Base-by-base conservation (phyloP, 2,329 filamentous ascomycete genomes). In the Aureobasidium uvarum region DNA sequence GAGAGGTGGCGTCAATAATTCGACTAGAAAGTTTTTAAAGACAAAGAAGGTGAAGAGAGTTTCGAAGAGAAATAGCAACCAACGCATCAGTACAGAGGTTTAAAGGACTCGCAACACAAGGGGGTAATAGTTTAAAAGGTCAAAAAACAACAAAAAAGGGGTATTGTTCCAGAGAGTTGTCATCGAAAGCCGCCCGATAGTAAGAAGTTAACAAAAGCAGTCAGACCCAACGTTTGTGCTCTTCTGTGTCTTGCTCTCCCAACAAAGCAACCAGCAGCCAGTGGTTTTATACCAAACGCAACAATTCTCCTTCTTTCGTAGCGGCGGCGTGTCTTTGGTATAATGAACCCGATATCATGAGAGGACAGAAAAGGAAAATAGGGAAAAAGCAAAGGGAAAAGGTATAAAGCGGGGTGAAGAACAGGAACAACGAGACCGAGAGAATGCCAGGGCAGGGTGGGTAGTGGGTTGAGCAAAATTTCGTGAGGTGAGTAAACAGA, bases 131-230 rank as follows among this genome's bases (percentile, higher is more conserved):
- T 13, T 20, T n/a, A n/a, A 28, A 43, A 36, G 54, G 20, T 33
- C 38, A 13, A 41, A 50, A 51, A 25, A 41, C 18, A 41, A 20
- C n/a, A 51, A 60, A 46, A 60, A 51, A 18, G 59, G 45, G 59
- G 59, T 62, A 62, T 62, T 51, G 46, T 62, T 62, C 58, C 58
- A 50, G 58, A 50, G 58, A 43, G 25, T 62, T 52, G 25, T 46
- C 56, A 60, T 62, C 59, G 52, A 41, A 52, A 62, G 58, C 43
- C 56, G 54, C 54, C 54, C 54, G 54, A 36, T 31, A 59, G 39
- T 23, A 46, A 33, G 31, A 23, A 41, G 31, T 48, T 25, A 25
- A 25, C 25, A 25, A 62, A 41, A 55, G 43, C 20, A 60, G 43
- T 48, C 43, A 52, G 38, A 31, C 58, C 58, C 20, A 38, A 46